Percentiles rank a stretch among this genome's conserved stretches.
phyloP scores from a whole-genome alignment of 805 yeast genomes.

The Huiozyma sinensis region DNA sequence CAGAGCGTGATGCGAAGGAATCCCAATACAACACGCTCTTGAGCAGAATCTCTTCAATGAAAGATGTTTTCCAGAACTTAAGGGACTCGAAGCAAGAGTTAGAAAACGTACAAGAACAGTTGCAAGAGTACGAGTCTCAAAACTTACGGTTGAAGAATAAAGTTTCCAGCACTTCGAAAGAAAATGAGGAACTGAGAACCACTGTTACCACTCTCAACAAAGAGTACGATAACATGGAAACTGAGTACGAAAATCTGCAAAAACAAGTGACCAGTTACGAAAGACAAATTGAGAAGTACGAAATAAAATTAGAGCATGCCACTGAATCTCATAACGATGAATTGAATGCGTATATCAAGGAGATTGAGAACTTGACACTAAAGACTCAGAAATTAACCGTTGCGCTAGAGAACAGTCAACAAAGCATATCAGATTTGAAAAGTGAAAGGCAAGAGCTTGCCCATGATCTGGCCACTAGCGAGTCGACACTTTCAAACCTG shows the following conservation, averaged over 20 bases:
- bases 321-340: constrained; percentile 33
- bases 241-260: constrained; percentile 41
- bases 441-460: constrained; percentile 30
- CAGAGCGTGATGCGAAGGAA: constrained; percentile 49
- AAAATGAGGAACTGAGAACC: constrained; percentile 25
- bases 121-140: constrained; percentile 37
- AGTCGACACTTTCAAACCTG: constrained; percentile 19
- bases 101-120: constrained; percentile 41
- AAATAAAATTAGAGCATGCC: constrained; percentile 29
- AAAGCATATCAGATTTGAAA: constrained; percentile 24
- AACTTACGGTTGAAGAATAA: constrained; percentile 28
- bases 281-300: constrained; percentile 31
- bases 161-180: constrained; percentile 26
- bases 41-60: constrained; percentile 61
- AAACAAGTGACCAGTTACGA: constrained; percentile 42
- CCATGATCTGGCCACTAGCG: constrained; percentile 14
- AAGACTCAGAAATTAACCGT: constrained; percentile 33
- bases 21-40: constrained; percentile 51
- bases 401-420: constrained; percentile 27
- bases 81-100: constrained; percentile 57
- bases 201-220: constrained; percentile 30
- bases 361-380: constrained; percentile 11
- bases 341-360: constrained; percentile 9
- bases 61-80: constrained; percentile 60
- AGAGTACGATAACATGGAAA: constrained; percentile 38